Percentiles rank a stretch among this genome's conserved stretches.
These are phyloP conservation scores for Aquanectria penicillioides DNA, from an alignment of 2,329 filamentous ascomycete genomes.

Conservation along the genomic window DNA sequence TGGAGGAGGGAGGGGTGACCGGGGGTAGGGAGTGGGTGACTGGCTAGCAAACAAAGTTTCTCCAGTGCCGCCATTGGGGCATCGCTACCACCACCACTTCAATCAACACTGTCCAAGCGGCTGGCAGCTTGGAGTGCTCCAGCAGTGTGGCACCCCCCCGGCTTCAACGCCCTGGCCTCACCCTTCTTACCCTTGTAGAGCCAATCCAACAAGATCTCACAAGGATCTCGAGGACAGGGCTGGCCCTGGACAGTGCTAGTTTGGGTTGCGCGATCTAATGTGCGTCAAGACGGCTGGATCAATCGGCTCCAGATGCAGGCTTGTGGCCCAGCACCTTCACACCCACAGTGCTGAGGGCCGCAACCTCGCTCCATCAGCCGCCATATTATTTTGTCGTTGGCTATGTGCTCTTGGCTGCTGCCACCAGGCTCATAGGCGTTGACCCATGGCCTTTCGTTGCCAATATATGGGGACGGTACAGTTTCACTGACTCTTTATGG, in stretches of 20 bases:
- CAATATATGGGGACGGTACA: too few relatives aligned
- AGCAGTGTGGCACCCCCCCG: slow-evolving; percentile 33
- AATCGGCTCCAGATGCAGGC: slow-evolving; percentile 20
- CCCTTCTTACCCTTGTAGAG: slow-evolving; percentile 22
- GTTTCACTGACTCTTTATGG: too few relatives aligned
- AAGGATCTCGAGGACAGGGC: slow-evolving; percentile 34
- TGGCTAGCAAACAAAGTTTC: slow-evolving; percentile 19
- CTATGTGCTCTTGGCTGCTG: neutral
- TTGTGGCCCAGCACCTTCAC: neutral
- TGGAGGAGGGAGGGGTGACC: neutral
- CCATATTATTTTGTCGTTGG: neutral
- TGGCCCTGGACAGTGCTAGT: slow-evolving; percentile 35
- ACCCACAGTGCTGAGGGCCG: slow-evolving; percentile 6
- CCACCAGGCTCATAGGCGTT: neutral
- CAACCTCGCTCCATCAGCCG: slow-evolving; percentile 13
- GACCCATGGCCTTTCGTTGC: too few relatives aligned
- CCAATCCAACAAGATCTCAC: slow-evolving; percentile 34
- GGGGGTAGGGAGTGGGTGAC: too few relatives aligned
- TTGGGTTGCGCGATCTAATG: slow-evolving; percentile 37
- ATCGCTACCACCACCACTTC: slow-evolving; percentile 5
- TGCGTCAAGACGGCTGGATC: slow-evolving; percentile 31
- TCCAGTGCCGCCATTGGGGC: neutral
- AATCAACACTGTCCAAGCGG: slow-evolving; percentile 4
- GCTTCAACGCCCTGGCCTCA: slow-evolving; percentile 12
- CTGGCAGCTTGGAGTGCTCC: slow-evolving; percentile 22